phyloP scores from a whole-genome alignment of 2,329 filamentous ascomycete genomes.

The Apiospora phragmitis region DNA sequence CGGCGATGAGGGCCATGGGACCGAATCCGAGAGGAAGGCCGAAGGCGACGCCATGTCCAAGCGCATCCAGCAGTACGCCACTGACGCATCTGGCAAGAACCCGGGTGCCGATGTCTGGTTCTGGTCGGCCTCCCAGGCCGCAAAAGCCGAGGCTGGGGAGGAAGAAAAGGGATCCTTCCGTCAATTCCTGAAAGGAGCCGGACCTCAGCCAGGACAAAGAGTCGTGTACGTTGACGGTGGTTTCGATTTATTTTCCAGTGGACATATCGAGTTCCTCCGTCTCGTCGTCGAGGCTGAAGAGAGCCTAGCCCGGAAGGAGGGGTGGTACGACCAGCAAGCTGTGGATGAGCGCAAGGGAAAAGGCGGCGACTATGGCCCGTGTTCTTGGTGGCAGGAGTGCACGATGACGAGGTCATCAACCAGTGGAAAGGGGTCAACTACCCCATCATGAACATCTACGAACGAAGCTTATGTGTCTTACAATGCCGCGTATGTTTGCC shows the following conservation, averaged over 20 bases:
- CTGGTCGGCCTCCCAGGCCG: slow-evolving; percentile 63
- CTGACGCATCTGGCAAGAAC: slow-evolving; percentile 75
- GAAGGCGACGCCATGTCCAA: slow-evolving; percentile 70
- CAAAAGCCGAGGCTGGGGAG: slow-evolving; percentile 42
- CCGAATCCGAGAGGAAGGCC: slow-evolving; percentile 61
- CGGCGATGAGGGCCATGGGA: slow-evolving; percentile 73
- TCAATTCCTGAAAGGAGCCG: slow-evolving; percentile 69
- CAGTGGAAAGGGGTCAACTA: slow-evolving; percentile 97
- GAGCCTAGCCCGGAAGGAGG: slow-evolving; percentile 62
- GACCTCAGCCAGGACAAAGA: slow-evolving; percentile 73
- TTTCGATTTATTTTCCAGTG: slow-evolving; percentile 94
- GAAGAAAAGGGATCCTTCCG: slow-evolving; percentile 67
- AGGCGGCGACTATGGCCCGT: slow-evolving; percentile 74
- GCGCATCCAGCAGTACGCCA: slow-evolving; percentile 82
- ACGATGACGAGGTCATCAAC: slow-evolving; percentile 95
- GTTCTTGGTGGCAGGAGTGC: slow-evolving; percentile 90
- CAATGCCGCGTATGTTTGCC: slow-evolving; percentile 75
- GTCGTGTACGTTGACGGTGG: slow-evolving; percentile 96
- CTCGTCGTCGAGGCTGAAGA: slow-evolving; percentile 75
- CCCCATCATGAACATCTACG: slow-evolving; percentile 99
- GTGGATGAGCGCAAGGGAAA: slow-evolving; percentile 62
- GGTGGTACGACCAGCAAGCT: slow-evolving; percentile 73
- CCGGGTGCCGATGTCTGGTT: slow-evolving; percentile 85
- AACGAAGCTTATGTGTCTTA: slow-evolving; percentile 90
- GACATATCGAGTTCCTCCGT: slow-evolving; percentile 92